A percentile compares a stretch with the other conserved stretches of the same genome.
Conservation (phyloP, 768 basidiomycete genomes). For the Exidia glandulosa region DNA sequence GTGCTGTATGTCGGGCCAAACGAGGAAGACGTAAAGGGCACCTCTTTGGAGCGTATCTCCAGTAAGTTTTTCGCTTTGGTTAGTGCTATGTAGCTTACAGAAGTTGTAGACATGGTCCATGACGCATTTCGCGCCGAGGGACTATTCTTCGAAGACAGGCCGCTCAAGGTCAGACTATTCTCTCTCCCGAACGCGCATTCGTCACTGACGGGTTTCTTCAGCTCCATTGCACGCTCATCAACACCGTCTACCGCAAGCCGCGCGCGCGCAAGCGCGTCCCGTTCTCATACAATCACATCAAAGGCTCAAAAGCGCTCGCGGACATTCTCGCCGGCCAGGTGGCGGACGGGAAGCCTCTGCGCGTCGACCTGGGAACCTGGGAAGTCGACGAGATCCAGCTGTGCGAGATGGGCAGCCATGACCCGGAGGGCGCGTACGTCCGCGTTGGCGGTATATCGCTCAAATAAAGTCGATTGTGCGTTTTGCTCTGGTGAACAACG, state of each 20-base stretch:
- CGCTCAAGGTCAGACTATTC: slow-evolving; percentile 21
- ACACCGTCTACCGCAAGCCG: slow-evolving; percentile 23
- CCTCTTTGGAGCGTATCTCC: slow-evolving; percentile 21
- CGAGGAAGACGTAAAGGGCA: slow-evolving; percentile 20
- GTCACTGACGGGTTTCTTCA: slow-evolving; percentile 4
- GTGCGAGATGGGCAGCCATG: slow-evolving; percentile 62
- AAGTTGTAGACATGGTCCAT: slow-evolving; percentile 19
- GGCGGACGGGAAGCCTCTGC: slow-evolving; percentile 5
- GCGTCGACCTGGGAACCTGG: slow-evolving; percentile 43
- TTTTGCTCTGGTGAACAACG: too few relatives aligned
- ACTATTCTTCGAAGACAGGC: slow-evolving; percentile 20
- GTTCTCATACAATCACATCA: slow-evolving; percentile 31
- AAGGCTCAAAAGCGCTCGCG: slow-evolving; percentile 17
- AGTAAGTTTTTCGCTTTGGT: slow-evolving; percentile 17
- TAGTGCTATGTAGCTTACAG: neutral
- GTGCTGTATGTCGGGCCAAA: slow-evolving; percentile 48
- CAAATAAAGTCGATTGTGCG: too few relatives aligned
- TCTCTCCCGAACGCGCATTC: neutral
- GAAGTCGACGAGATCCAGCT: slow-evolving; percentile 46
- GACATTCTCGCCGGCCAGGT: neutral
- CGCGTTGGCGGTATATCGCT: slow-evolving; percentile 13
- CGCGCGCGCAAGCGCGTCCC: slow-evolving; percentile 21
- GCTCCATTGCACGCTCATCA: slow-evolving; percentile 28
- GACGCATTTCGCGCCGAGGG: slow-evolving; percentile 20
- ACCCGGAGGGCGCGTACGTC: slow-evolving; percentile 51